Evolutionary conservation across 345 rosid species (phyloP).

Genomic region (Capsella bursapastoris): DNA sequence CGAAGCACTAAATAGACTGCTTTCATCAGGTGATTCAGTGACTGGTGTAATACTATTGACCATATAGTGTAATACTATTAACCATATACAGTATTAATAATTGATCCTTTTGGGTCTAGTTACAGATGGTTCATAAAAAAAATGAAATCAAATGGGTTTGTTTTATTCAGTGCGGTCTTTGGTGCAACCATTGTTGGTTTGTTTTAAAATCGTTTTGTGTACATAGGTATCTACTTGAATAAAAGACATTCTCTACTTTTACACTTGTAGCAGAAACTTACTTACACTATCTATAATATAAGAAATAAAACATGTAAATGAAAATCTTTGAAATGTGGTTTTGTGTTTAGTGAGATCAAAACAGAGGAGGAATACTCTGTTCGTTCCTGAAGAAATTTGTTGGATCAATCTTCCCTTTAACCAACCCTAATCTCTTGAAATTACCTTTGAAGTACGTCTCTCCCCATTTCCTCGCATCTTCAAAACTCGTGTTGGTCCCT

Average conservation of each 20-base stretch:
- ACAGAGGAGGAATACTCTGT: constrained; percentile 50
- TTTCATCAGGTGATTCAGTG: constrained; percentile 26
- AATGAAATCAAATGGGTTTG: too few relatives aligned
- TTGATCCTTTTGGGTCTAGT: too few relatives aligned
- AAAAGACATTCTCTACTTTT: not conserved
- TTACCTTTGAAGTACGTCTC: constrained; percentile 41
- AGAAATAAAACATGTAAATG: not conserved
- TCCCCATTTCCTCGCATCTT: constrained; percentile 43
- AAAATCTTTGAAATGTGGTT: not conserved
- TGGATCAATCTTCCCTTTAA: constrained; percentile 45
- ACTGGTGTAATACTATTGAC: constrained; percentile 33
- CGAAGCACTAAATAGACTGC: too few relatives aligned
- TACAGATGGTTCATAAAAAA: too few relatives aligned
- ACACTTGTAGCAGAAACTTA: not conserved
- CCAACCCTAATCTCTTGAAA: constrained; percentile 40
- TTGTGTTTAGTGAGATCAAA: constrained; percentile 8
- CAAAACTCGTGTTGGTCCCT: constrained; percentile 30
- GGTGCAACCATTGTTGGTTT: not conserved
- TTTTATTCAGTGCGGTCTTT: too few relatives aligned
- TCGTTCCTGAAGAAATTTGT: constrained; percentile 47
- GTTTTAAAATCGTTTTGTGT: not conserved
- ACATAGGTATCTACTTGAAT: not conserved
- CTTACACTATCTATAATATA: not conserved
- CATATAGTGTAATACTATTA: constrained; percentile 35
- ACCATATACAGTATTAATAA: constrained; percentile 13